Conservation (phyloP, 441 rosid genomes). For the Bruguiera hainesii region DNA sequence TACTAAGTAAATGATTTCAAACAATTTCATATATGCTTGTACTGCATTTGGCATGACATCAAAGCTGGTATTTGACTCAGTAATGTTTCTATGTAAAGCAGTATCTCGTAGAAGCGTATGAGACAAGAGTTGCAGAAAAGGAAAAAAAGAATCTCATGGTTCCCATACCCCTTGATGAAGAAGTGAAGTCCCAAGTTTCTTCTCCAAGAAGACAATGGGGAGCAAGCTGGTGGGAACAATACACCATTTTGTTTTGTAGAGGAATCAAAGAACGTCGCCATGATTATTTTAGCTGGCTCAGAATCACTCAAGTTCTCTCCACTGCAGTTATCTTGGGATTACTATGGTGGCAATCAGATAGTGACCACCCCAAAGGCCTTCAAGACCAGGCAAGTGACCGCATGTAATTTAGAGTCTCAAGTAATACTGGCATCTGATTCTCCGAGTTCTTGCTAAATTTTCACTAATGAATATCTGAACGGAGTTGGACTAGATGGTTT, state of each 20-base stretch:
- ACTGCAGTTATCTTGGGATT: slow-evolving; percentile 87
- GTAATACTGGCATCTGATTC: too few relatives aligned
- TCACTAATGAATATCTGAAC: too few relatives aligned
- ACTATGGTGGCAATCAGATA: slow-evolving; percentile 93
- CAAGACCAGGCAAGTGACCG: slow-evolving; percentile 71
- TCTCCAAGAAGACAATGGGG: slow-evolving; percentile 83
- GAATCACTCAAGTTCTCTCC: slow-evolving; percentile 88
- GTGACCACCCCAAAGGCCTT: slow-evolving; percentile 49
- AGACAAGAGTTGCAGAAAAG: slow-evolving; percentile 62
- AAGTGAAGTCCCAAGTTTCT: slow-evolving; percentile 52
- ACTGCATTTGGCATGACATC: neutral
- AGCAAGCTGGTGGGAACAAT: slow-evolving; percentile 91
- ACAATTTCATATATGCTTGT: too few relatives aligned
- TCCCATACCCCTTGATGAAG: slow-evolving; percentile 75
- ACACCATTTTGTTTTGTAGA: slow-evolving; percentile 64
- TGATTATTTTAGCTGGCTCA: slow-evolving; percentile 95
- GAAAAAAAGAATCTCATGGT: slow-evolving; percentile 75
- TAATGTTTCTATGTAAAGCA: slow-evolving; percentile 24
- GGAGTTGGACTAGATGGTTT: too few relatives aligned
- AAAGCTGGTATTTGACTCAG: slow-evolving; percentile 10
- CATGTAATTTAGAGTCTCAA: too few relatives aligned
- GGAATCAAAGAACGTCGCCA: slow-evolving; percentile 89
- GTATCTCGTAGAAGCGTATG: slow-evolving; percentile 91
- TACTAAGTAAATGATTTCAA: too few relatives aligned
- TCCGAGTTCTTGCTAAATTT: too few relatives aligned